Base-by-base conservation (phyloP, 2,329 filamentous ascomycete genomes). In the Fusarium luffae region DNA sequence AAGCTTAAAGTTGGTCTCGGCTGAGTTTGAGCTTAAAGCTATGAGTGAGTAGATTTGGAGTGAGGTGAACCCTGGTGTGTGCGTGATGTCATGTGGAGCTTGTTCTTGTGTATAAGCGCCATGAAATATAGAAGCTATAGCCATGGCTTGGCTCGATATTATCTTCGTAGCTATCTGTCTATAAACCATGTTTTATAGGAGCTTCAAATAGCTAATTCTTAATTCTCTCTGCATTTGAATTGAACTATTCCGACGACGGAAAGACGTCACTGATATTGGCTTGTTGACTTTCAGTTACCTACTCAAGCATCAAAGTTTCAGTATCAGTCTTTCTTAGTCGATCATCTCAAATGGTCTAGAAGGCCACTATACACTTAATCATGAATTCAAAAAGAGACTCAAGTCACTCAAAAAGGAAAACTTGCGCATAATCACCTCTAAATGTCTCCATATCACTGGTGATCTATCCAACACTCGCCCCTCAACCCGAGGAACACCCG, bases 71-170 rank as follows among this genome's bases (percentile, higher is more conserved):
- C 57, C 50, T 70, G 54, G 44, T 57, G 68, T 51, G 66, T 59
- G 54, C 47, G 66, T 71, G 68, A 76, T 71, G 69, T 75, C 73
- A 76, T 76, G 64, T 65, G 66, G 66, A 71, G 72, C 68, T 59
- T 46, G 14, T 19, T 19, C 41, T 47, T 34, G 44, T 28, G 5
- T 28, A 54, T 23, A 60, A 47, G 32, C 49, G 27, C 46, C 25
- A 46, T 56, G 34, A 37, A 32, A 13, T 32, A 11, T 30, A 13
- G 16, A 27, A 25, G 42, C 44, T 28, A 18, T 59, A 57, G 23
- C 32, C 16, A 60, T 30, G 28, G 23, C 16, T 21, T 44, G 42
- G 23, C 4, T 23, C 16, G 7, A 6, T 14, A 51, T 30, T n/a
- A 10, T 37, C 18, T 18, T 21, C 3, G 21, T 34, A 10, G 7